Evolutionary conservation across 2,329 filamentous ascomycete genomes (phyloP), one percentile per base, ranked within the genome.

Genomic region (Beauveria asiatica): DNA sequence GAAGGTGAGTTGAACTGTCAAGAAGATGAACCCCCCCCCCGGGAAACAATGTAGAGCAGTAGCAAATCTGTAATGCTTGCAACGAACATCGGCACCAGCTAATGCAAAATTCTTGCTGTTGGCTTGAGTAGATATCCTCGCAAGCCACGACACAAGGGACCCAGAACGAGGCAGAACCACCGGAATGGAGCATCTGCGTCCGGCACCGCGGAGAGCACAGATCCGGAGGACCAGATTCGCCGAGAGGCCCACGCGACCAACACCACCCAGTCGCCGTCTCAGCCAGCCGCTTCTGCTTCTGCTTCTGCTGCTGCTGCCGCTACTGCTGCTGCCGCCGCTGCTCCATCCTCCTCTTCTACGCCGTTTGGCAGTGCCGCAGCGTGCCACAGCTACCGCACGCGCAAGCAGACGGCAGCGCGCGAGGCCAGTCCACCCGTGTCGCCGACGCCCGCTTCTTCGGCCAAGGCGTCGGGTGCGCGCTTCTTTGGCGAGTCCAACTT

Each of bases 401-500:
- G 59, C 21, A 50, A 55, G 46, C 59, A 61, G 39, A 41, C 59
- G 19, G 59, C 59, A 6, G 55, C 51, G 17, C 60, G 60, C 25
- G 63, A 65, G 4, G 37, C 21, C 23, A 50, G 39, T 23, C 48
- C 56, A 0, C 56, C 56, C 16, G 11, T n/a, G 23, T 51, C 56
- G n/a, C 48, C 60, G 6, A 58, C 53, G 13, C 61, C 62, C 8
- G 62, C 56, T 2, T 62, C 64, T 19, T 58, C 65, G 16, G 55
- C 68, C n/a, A 63, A 66, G 2, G 61, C 63, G 1, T 62, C 69
- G 0, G 69, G 69, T 16, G 69, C 64, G 7, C 64, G 72, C 19
- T 74, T 74, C 67, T 74, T 73, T 52, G 73, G 73, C 42, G 73
- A 75, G 63, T 74, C 72, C 60, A 75, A 73, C 59, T 74, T 74